Evolutionary conservation across 768 basidiomycete species (phyloP), one percentile per base, ranked within the genome.

Genomic region (Boletus rex-veris): DNA sequence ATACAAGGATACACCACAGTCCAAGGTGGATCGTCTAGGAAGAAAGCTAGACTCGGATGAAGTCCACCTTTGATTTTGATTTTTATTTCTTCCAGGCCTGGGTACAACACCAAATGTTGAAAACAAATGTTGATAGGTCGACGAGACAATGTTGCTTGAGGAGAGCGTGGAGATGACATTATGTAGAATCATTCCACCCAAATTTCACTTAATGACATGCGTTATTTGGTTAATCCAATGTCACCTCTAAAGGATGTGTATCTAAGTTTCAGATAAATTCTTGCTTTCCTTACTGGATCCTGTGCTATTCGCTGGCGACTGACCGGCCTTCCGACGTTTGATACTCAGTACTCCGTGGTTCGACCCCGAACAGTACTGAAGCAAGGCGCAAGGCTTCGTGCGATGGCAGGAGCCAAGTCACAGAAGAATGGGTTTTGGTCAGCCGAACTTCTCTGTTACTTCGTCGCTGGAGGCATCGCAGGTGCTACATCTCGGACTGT

Each of bases 401-500:
- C 45, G 48, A 72, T 72, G 70, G 46, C 57, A 47, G 48, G 39
- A 41, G 55, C 54, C 47, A 66, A 59, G 51, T 53, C 47, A 52
- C 66, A 49, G 45, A 69, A 65, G 49, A 66, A 69, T 16, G 61
- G 67, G 28, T 69, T 69, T 30, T 68, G 59, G 62, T 48, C 67
- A 26, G 64, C 66, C 43, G 66, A 72, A 33, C 58, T 71, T 37
- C 53, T 64, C n/a, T 70, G 77, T 42, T 82, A 81, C 60, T 82
- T 82, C 61, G 71, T 82, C 53, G 80, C 82, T 1, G 80, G 80
- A 35, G 80, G 80, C 30, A 51, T 77, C 48, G 80, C 80, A 31
- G 80, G 80, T 28, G 80, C 82, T 35, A 84, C 91, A 9, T 92
- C 89, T 54, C 77, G 95, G 50, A 97, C 95, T 3, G 90, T 97